Evolutionary conservation across 1,139 yeast species (phyloP), one percentile per base, ranked within the genome.

Genomic region (Yamadazyma atlantica): DNA sequence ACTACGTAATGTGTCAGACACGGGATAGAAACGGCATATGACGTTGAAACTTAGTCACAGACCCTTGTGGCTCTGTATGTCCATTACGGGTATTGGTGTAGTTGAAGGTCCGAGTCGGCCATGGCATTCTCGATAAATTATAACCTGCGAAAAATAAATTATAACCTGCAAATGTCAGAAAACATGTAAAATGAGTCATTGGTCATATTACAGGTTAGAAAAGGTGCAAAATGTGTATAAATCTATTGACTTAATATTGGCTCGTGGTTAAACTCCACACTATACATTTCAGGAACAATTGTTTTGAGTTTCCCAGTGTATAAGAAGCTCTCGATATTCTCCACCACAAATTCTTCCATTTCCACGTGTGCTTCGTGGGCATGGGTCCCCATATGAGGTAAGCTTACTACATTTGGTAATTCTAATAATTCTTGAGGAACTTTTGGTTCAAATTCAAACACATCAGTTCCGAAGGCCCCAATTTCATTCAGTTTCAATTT

Each of bases 351-450:
- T 42, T 62, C 67, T 58, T 80, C 85, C 81, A 82, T 75, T 51
- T 73, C 73, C 41, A 60, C 55, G 36, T 75, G 65, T 2, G 85
- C 77, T 54, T 80, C 85, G 33, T 61, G 57, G 2, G 92, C 71
- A 57, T 78, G 81, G 0, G 96, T 86, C 22, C 95, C 96, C 82
- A 85, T 78, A 57, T 88, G 95, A 14, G 95, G 95, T 49, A 83
- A 66, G 30, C 83, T 72, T 10, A 82, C 69, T 12, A 81, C 87
- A 42, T 79, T 77, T 4, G 79, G 78, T 50, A 77, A 56, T 13
- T 66, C 64, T 35, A 74, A 62, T 43, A 84, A 63, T 43, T 82
- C 87, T 49, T 69, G 59, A 26, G 82, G 72, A 14, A 80, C 81
- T 45, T 77, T 51, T 6, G 97, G 97, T 64, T 90, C 97, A 48